Evolutionary conservation across 2,329 filamentous ascomycete genomes (phyloP), one percentile per base, ranked within the genome.

Genomic region (Exophiala sideris): DNA sequence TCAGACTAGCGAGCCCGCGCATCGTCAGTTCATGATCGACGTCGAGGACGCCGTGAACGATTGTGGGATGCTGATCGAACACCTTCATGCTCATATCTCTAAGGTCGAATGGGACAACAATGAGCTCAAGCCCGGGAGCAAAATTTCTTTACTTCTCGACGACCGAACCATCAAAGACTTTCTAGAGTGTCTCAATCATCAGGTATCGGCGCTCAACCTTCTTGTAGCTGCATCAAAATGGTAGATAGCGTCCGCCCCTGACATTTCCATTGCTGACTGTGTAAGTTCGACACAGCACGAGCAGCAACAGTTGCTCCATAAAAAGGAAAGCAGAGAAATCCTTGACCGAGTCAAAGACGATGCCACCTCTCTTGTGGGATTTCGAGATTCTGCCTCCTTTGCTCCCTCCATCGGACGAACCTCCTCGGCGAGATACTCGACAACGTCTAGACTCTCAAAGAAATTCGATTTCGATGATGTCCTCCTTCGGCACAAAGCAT

Each of bases 181-280:
- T 20, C 38, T 56, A 11, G 54, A 32, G 8, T 53, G 50, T 21
- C 45, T 65, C 9, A 36, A 55, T 20, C 47, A 54, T 44, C 61
- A 63, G 20, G 58, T 58, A 18, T 57, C 35, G 16, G 62, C 62
- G 18, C 57, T 65, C 32, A 65, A 56, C 34, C 47, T 65, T 20
- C 55, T 61, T 16, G 48, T 64, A 3, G 60, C 53, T 7, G 61
- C 61, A 11, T 50, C 52, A 21, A 52, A 59, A 45, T 65, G 59
- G 62, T 62, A 48, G 38, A 52, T 35, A n/a, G 11, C 18, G 20
- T 5, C n/a, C 10, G 11, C 20, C 5, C 14, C 12, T 35, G 24
- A 4, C n/a, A 24, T 12, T 38, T 18, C 3, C 10, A 34, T 29
- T 35, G 12, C 33, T 50, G 8, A 54, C 47, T 5, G 20, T 21